Conservation (phyloP, 441 rosid genomes). For the Codiaeum variegatum region DNA sequence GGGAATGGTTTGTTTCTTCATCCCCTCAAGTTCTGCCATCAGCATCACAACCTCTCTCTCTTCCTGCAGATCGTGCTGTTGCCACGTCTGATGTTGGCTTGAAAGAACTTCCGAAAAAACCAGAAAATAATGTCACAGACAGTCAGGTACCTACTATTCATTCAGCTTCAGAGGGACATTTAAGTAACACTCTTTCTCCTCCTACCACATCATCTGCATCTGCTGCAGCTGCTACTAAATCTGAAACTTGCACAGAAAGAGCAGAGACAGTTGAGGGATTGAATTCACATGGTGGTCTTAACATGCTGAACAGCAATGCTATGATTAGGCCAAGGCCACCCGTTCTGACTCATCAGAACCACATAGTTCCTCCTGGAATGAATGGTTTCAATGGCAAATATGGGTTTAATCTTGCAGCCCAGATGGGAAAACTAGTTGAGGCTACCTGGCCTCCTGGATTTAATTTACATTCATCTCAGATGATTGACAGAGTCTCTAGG, state of each 20-base stretch:
- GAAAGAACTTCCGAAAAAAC: constrained; percentile 17
- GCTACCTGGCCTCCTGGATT: constrained; percentile 24
- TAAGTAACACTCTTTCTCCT: constrained; percentile 17
- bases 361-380: constrained; percentile 24
- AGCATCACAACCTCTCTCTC: constrained; percentile 15
- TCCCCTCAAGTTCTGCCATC: constrained; percentile 22
- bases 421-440: constrained; percentile 27
- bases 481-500: constrained; percentile 21
- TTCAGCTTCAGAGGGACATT: constrained; percentile 21
- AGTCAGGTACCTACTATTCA: constrained; percentile 20
- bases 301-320: constrained; percentile 16
- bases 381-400: constrained; percentile 36
- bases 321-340: constrained; percentile 26
- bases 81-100: constrained; percentile 8
- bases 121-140: constrained; percentile 23
- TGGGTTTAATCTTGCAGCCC: constrained; percentile 29
- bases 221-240: constrained; percentile 16
- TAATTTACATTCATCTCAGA: constrained; percentile 26
- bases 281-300: constrained; percentile 17
- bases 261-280: constrained; percentile 15
- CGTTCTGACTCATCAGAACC: constrained; percentile 21
- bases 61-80: constrained; percentile 23
- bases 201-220: constrained; percentile 20
- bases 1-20: constrained; percentile 19
- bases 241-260: constrained; percentile 25